Conservation (phyloP, 768 basidiomycete genomes). For the Rickenella mellea region DNA sequence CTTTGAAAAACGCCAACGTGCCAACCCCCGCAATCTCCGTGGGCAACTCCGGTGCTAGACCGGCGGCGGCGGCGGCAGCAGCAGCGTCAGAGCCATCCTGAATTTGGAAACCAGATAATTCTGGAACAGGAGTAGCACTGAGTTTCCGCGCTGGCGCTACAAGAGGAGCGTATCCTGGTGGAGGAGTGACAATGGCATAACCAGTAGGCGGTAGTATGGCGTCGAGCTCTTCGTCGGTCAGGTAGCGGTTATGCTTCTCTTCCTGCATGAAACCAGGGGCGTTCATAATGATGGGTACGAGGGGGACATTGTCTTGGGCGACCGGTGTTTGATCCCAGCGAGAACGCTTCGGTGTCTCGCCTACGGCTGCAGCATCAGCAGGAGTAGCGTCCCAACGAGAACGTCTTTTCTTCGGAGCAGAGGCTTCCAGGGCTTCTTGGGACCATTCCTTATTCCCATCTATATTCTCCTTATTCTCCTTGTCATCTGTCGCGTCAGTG, state of each 20-base stretch:
- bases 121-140: constrained; percentile 36
- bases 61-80: constrained; percentile 80
- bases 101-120: constrained; percentile 87
- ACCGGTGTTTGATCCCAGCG: constrained; percentile 96
- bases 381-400: constrained; percentile 97
- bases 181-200: constrained; percentile 88
- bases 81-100: constrained; percentile 92
- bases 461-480: constrained; percentile 58
- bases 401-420: constrained; percentile 82
- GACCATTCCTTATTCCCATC: constrained; percentile 63
- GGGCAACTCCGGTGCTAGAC: constrained; percentile 85
- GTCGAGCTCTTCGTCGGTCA: constrained; percentile 93
- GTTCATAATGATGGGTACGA: constrained; percentile 82
- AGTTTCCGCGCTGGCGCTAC: constrained; percentile 45
- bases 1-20: constrained; percentile 94
- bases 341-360: constrained; percentile 79
- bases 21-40: constrained; percentile 99
- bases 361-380: constrained; percentile 44
- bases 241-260: constrained; percentile 93
- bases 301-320: constrained; percentile 47
- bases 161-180: constrained; percentile 84
- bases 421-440: constrained; percentile 62
- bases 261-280: constrained; percentile 76
- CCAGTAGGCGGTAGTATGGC: constrained; percentile 78
- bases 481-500: constrained; percentile 29